Evolutionary conservation across 768 basidiomycete species (phyloP).

Genomic region (Boletus eberwhitei): DNA sequence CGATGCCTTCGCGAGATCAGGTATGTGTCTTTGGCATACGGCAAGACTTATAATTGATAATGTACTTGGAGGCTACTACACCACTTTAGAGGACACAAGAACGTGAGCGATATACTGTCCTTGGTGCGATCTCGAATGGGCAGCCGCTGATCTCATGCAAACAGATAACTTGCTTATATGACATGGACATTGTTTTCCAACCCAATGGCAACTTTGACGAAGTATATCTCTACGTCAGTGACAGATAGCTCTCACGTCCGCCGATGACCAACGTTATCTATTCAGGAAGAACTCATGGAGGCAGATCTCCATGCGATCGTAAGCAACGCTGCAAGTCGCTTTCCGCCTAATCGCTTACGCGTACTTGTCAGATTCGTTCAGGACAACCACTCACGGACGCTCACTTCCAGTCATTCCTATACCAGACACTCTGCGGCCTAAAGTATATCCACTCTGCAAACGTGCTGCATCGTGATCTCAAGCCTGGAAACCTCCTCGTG

Average conservation of each 20-base stretch:
- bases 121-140: neutral
- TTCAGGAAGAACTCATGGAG: slow-evolving; percentile 98
- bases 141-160: slow-evolving; percentile 1
- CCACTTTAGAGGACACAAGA: slow-evolving; percentile 99
- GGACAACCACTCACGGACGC: slow-evolving; percentile 87
- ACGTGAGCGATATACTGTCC: slow-evolving; percentile 50
- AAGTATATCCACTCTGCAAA: slow-evolving; percentile 99
- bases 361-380: slow-evolving; percentile 62
- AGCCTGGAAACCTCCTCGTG: slow-evolving; percentile 92
- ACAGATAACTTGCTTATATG: slow-evolving; percentile 94
- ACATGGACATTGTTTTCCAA: slow-evolving; percentile 97
- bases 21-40: slow-evolving; percentile 38
- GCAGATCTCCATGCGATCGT: slow-evolving; percentile 99
- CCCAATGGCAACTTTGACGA: slow-evolving; percentile 92
- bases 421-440: slow-evolving; percentile 96
- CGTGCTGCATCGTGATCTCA: slow-evolving; percentile 94
- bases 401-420: slow-evolving; percentile 94
- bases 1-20: slow-evolving; percentile 93
- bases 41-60: slow-evolving; percentile 11
- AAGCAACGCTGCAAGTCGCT: slow-evolving; percentile 22
- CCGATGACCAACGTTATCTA: neutral
- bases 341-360: neutral
- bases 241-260: neutral
- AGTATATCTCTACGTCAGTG: slow-evolving; percentile 84
- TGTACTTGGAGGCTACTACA: slow-evolving; percentile 66